Evolutionary conservation across 106 monocot genomes (phyloP).

Genomic region (Alisma plantagoaquatica): DNA sequence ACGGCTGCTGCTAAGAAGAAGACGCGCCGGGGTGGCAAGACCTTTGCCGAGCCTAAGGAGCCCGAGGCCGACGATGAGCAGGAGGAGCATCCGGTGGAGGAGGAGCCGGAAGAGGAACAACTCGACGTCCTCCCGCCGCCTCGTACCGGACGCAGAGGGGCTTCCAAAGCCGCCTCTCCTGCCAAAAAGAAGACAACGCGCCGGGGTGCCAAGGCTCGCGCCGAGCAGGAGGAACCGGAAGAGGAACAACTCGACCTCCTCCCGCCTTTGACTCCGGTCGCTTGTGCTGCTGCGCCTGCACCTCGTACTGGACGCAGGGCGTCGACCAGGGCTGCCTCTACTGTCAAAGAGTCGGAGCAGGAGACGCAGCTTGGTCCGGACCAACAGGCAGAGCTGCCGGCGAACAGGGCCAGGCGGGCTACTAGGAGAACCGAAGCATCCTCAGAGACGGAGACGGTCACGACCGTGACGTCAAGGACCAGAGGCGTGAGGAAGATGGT

Average conservation of each 20-base stretch:
- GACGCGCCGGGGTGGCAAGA: too few species aligned
- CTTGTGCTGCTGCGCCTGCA: too few species aligned
- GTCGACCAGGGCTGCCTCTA: not conserved
- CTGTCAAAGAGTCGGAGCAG: not conserved
- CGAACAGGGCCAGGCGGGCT: slow-evolving; percentile 22
- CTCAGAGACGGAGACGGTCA: not conserved
- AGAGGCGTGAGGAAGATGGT: not conserved
- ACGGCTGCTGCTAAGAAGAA: slow-evolving; percentile 1
- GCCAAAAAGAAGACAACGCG: not conserved
- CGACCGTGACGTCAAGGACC: not conserved
- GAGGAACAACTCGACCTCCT: not conserved
- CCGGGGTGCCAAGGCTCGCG: not conserved
- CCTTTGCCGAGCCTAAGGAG: too few species aligned
- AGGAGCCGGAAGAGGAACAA: not conserved
- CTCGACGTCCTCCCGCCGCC: not conserved
- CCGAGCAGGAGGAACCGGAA: not conserved
- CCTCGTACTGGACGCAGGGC: too few species aligned
- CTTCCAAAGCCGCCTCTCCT: not conserved
- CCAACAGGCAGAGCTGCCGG: too few species aligned
- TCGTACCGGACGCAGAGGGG: too few species aligned
- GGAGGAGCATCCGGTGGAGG: not conserved
- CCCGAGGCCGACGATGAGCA: slow-evolving; percentile 2
- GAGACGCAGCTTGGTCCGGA: not conserved
- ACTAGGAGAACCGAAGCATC: slow-evolving; percentile 4
- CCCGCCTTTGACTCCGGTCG: not conserved